These are phyloP conservation scores for Diaporthe eres DNA, from an alignment of 2,329 filamentous ascomycete species.

Conservation along the genomic window DNA sequence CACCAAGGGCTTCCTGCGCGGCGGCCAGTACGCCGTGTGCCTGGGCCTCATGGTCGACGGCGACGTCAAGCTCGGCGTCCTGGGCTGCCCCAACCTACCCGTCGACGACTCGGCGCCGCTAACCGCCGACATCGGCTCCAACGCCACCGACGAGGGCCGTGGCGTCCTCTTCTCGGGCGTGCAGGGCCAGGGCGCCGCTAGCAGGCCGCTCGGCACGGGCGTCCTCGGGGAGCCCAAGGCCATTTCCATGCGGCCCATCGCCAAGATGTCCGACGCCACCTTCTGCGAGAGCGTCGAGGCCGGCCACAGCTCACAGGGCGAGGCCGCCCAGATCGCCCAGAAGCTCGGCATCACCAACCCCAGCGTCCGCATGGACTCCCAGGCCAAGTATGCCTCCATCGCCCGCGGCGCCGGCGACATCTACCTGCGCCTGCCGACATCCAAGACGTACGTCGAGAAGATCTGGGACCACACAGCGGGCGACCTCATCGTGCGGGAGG, in stretches of 20 bases:
- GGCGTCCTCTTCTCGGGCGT: constrained; percentile 93
- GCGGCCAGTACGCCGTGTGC: constrained; percentile 97
- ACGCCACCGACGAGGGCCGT: constrained; percentile 81
- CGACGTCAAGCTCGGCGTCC: constrained; percentile 91
- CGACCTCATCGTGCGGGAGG: constrained; percentile 93
- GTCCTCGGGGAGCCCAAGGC: constrained; percentile 68
- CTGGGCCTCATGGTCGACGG: constrained; percentile 93
- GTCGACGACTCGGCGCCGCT: constrained; percentile 83
- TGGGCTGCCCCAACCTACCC: constrained; percentile 96
- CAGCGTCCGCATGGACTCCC: constrained; percentile 97
- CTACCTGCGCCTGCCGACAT: constrained; percentile 88
- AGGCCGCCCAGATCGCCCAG: constrained; percentile 87
- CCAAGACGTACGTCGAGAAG: constrained; percentile 93
- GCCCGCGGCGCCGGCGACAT: constrained; percentile 94
- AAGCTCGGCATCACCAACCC: constrained; percentile 89
- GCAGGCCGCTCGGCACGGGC: constrained; percentile 76
- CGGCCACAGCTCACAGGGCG: constrained; percentile 89
- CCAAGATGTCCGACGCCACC: constrained; percentile 82
- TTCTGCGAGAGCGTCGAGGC: constrained; percentile 98
- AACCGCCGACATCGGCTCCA: constrained; percentile 78
- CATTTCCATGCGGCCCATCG: constrained; percentile 85
- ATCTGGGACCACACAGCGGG: constrained; percentile 99
- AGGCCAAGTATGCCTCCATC: constrained; percentile 97
- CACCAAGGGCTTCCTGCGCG: constrained; percentile 95
- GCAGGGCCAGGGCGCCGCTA: constrained; percentile 82